Conservation (phyloP, 2,329 filamentous ascomycete genomes). For the Stromatinia cepivora region DNA sequence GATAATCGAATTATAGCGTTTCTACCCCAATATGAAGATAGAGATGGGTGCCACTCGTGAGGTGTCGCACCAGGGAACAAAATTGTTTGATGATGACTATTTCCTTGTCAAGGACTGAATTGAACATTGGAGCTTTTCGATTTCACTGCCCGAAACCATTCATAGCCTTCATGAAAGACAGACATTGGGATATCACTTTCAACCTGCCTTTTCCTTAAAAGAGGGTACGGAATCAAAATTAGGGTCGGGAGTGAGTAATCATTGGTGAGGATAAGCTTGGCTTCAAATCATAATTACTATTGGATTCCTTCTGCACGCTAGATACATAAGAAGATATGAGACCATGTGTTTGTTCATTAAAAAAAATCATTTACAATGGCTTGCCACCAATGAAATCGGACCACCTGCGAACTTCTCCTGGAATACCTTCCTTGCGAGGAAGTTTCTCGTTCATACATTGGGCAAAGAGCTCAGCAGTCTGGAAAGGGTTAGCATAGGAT, state of each 20-base stretch:
- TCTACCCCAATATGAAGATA: too few relatives aligned
- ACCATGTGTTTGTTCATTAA: neutral
- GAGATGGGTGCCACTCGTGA: too few relatives aligned
- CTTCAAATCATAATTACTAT: constrained; percentile 9
- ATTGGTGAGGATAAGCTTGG: neutral
- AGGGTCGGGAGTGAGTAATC: neutral
- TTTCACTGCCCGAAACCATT: neutral
- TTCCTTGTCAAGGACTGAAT: too few relatives aligned
- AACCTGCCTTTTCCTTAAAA: neutral
- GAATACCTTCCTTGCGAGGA: constrained; percentile 83
- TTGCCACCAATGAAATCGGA: constrained; percentile 91
- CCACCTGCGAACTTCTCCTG: constrained; percentile 89
- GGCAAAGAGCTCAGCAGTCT: constrained; percentile 95
- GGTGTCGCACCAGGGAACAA: too few relatives aligned
- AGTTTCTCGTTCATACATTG: constrained; percentile 98
- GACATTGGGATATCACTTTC: neutral
- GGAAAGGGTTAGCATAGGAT: constrained; percentile 23
- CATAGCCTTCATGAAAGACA: neutral
- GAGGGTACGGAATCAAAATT: neutral
- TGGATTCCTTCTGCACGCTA: neutral
- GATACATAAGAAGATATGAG: neutral
- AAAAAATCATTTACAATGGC: constrained; percentile 59
- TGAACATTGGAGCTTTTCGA: too few relatives aligned
- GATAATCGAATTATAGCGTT: too few relatives aligned
- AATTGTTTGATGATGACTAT: too few relatives aligned